Evolutionary conservation across 2,329 filamentous ascomycete genomes (phyloP).

Genomic region (Aspergillus arachidicola): DNA sequence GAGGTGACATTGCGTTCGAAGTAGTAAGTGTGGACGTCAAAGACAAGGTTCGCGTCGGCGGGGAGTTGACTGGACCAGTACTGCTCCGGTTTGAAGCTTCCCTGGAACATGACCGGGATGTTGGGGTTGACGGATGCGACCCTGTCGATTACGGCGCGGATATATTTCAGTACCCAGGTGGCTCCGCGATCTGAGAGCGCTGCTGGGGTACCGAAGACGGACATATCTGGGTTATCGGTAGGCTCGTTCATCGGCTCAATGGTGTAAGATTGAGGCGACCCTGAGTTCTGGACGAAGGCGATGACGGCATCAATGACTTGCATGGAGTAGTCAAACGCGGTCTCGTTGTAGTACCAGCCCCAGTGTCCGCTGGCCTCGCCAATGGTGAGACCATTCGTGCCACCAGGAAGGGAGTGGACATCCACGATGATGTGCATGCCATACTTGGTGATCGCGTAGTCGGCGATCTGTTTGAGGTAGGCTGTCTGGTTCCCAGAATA

Average conservation of each 20-base stretch:
- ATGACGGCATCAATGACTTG: conserved; percentile 24
- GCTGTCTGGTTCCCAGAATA: conserved; percentile 27
- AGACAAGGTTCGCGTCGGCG: conserved; percentile 23
- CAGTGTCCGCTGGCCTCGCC: conserved; percentile 28
- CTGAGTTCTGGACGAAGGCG: conserved; percentile 22
- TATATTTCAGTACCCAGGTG: conserved; percentile 26
- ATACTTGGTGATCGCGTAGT: conserved; percentile 26
- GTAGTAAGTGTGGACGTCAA: conserved; percentile 31
- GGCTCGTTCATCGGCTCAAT: conserved; percentile 33
- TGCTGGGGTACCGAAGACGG: conserved; percentile 26
- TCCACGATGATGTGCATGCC: conserved; percentile 31
- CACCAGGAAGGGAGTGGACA: conserved; percentile 30
- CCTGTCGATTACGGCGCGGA: conserved; percentile 21
- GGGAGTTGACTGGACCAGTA: conserved; percentile 26
- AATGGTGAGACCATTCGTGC: conserved; percentile 28
- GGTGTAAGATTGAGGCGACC: conserved; percentile 23
- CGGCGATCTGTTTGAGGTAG: conserved; percentile 23
- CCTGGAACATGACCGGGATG: conserved; percentile 31
- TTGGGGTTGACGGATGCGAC: conserved; percentile 18
- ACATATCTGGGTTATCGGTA: conserved; percentile 25
- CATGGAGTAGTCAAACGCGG: conserved; percentile 26
- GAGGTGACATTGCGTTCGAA: conserved; percentile 22
- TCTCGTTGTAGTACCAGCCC: conserved; percentile 30
- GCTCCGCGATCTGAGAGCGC: conserved; percentile 27
- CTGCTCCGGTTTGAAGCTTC: conserved; percentile 26